Evolutionary conservation across 2,329 filamentous ascomycete genomes (phyloP), one percentile per base, ranked within the genome.

Genomic region (Colletotrichum tropicicola): DNA sequence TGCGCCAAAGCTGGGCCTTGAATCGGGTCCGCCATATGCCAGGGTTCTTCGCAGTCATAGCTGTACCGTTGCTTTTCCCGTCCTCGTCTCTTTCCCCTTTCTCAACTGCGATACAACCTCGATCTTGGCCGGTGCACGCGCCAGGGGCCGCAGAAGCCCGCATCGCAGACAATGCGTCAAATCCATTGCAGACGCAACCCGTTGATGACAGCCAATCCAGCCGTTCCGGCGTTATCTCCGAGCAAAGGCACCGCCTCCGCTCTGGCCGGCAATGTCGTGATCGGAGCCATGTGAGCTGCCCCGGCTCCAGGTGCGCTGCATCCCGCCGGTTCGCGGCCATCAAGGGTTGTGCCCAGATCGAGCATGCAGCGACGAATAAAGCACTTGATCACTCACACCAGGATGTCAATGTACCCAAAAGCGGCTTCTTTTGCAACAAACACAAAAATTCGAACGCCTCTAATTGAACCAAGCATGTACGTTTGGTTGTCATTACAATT

Each of bases 71-170:
- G 41, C 61, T 64, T 64, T 64, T 64, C 56, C 32, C 30, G 41
- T 8, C 59, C 39, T 62, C 52, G 52, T 60, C 48, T 60, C 48
- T 60, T 64, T 64, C 27, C 56, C 41, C 61, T 48, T 60, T 25
- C 32, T 47, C 27, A 9, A 54, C 41, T 21, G 30, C 48, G 48
- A 49, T 60, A 30, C 48, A 32, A 60, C 61, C 32, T 48, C 57
- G 47, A 60, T 53, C 54, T 58, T 23, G 47, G 51, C 39, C 54
- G 37, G 25, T 51, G 56, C 23, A 52, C 41, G 23, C 37, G 41
- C 37, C 15, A n/a, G n/a, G n/a, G n/a, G n/a, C n/a, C n/a, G n/a
- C n/a, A n/a, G n/a, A n/a, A n/a, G n/a, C n/a, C n/a, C n/a, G 32
- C 32, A 35, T 35, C 32, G 32, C 37, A 52, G 47, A 28, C 49